Evolutionary conservation across 192 early-diverging fungal genomes (phyloP).

Genomic region (Haplosporangium gracile): DNA sequence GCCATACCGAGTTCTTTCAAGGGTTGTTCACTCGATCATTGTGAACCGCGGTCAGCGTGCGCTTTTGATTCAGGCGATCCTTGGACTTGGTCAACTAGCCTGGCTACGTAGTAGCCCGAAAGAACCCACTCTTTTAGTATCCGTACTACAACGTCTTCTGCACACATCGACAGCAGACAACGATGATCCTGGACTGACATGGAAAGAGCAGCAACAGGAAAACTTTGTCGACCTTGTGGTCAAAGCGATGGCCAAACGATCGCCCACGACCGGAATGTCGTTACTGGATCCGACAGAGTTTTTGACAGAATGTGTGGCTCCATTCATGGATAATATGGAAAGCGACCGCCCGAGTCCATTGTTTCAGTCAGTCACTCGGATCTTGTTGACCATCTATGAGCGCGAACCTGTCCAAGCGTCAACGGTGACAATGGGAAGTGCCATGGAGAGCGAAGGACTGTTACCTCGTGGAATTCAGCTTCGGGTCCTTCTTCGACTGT

Average conservation of each 20-base stretch:
- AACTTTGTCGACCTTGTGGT: constrained; percentile 30
- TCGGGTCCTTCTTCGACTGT: constrained; percentile 1
- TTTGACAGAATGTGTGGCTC: constrained; percentile 21
- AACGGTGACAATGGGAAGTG: not conserved
- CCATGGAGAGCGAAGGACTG: not conserved
- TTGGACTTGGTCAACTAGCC: constrained; percentile 27
- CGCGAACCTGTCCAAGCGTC: not conserved
- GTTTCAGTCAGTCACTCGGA: constrained; percentile 8
- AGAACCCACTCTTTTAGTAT: constrained; percentile 16
- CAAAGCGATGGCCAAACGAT: not conserved
- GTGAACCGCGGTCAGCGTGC: constrained; percentile 36
- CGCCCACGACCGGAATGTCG: not conserved
- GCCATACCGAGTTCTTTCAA: constrained; percentile 36
- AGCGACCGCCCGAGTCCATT: not conserved
- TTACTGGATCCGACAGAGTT: constrained; percentile 24
- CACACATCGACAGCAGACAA: not conserved
- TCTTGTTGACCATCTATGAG: constrained; percentile 21
- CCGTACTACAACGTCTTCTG: constrained; percentile 19
- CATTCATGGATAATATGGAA: constrained; percentile 16
- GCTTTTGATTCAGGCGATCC: constrained; percentile 23
- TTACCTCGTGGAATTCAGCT: constrained; percentile 13
- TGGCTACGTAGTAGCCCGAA: constrained; percentile 26
- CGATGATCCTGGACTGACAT: not conserved
- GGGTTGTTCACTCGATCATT: constrained; percentile 17
- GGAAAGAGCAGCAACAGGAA: constrained; percentile 10